Base-by-base conservation (phyloP, 225 moss, liverwort and hornwort genomes). In the Pseudisothecium myosuroides region DNA sequence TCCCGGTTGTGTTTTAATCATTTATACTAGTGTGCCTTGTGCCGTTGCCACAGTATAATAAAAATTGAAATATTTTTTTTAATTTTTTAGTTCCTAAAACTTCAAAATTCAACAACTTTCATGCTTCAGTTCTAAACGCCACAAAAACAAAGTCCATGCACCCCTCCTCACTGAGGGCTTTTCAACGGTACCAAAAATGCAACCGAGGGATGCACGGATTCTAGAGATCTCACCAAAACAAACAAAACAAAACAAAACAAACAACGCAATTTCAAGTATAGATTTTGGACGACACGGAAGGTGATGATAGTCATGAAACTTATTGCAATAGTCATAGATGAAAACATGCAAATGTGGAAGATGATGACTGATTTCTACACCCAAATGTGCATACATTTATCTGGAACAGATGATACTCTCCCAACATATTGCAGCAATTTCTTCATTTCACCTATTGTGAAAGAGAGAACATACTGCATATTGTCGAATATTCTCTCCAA, bases 161-260 rank as follows among this genome's bases (percentile, higher is more conserved):
- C 20, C 11, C 20, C 5, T 66, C 3, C 3, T 10, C 6, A 0
- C 2, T 2, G 0, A 66, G 37, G 19, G 36, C 11, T 66, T 37
- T 37, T 11, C 11, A 20, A 17, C 2, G 1, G 4, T 21, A 37
- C 4, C 6, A 37, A 63, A 8, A 45, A 45, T 45, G 45, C 8
- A 8, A 45, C 8, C 45, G n/a, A 45, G 45, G 45, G 45, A 45
- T n/a, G n/a, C 45, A 45, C 8, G 45, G 45, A 8, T 45, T 8
- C 45, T 6, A 45, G 45, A 45, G 8, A 45, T 45, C 45, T 45
- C 45, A 45, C 45, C 45, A 45, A 45, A 45, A 45, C 45, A 8
- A 45, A 45, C 45, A 45, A 45, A 45, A 45, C 45, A 45, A n/a
- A n/a, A n/a, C n/a, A n/a, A n/a, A 45, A 45, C 45, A 45, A 45